phyloP scores from a whole-genome alignment of 2,329 filamentous ascomycete genomes.

The Colletotrichum sp. region DNA sequence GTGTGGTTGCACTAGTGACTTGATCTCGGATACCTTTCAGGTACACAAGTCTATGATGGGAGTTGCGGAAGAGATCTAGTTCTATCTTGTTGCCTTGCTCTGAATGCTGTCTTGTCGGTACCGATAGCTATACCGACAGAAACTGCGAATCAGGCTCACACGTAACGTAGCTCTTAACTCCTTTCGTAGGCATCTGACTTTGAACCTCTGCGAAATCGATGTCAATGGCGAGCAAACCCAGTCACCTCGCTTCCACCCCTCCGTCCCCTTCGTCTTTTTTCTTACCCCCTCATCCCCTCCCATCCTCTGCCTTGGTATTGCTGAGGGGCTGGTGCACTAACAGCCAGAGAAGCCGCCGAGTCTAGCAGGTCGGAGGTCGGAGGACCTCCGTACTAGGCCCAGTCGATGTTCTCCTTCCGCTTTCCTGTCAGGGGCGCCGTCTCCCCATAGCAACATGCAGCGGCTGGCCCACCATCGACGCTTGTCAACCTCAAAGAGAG shows the following conservation, averaged over 20 bases:
- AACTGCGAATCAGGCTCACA: background rate
- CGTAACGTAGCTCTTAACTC: background rate
- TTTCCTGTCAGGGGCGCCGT: constrained; percentile 10
- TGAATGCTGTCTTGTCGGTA: background rate
- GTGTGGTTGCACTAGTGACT: background rate
- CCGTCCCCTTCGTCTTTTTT: background rate
- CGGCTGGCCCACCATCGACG: background rate
- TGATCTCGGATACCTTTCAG: background rate
- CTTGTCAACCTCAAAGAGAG: background rate
- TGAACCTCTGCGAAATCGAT: background rate
- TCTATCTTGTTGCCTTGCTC: background rate
- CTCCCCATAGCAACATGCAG: background rate
- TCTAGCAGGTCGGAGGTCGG: constrained; percentile 17
- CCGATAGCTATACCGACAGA: background rate
- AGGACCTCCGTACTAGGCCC: constrained; percentile 20
- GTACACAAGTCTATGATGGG: background rate
- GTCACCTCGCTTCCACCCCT: background rate
- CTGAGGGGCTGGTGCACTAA: constrained; percentile 17
- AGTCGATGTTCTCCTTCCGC: constrained; percentile 12
- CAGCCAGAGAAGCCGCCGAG: constrained; percentile 8
- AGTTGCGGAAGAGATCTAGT: background rate
- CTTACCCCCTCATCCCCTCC: background rate
- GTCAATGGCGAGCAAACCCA: background rate
- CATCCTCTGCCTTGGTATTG: background rate
- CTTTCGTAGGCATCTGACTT: background rate